A percentile compares a stretch with the other conserved stretches of the same genome.
Conservation (phyloP, 2,329 filamentous ascomycete genomes). For the Phialocephala subalpina region DNA sequence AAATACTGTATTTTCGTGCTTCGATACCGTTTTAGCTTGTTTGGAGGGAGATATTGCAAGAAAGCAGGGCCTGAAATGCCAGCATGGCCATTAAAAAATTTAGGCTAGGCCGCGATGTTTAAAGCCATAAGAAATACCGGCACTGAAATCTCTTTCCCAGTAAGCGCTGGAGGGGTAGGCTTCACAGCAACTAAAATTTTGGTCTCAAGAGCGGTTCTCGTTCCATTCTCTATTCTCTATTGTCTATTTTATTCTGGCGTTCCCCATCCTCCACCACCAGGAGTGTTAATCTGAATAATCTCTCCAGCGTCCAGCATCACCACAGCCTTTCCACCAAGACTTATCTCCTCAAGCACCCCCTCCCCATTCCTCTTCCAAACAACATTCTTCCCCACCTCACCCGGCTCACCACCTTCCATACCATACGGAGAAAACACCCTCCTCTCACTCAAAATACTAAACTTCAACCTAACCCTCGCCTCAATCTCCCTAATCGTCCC, state of each 20-base stretch:
- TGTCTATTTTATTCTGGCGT: too few relatives aligned
- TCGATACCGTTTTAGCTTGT: too few relatives aligned
- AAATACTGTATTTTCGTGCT: neutral
- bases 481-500: slow-evolving; percentile 37
- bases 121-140: too few relatives aligned
- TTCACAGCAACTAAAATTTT: too few relatives aligned
- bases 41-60: too few relatives aligned
- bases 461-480: slow-evolving; percentile 61
- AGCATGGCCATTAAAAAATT: too few relatives aligned
- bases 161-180: too few relatives aligned
- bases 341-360: neutral
- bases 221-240: too few relatives aligned
- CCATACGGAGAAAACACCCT: slow-evolving; percentile 81
- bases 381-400: slow-evolving; percentile 2
- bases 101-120: too few relatives aligned
- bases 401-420: slow-evolving; percentile 63
- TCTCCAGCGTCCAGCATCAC: slow-evolving; percentile 11
- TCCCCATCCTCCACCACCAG: slow-evolving; percentile 11
- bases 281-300: slow-evolving; percentile 11
- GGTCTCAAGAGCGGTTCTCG: too few relatives aligned
- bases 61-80: too few relatives aligned
- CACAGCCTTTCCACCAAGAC: slow-evolving; percentile 12
- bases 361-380: neutral
- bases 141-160: too few relatives aligned
- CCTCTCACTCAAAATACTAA: slow-evolving; percentile 61